phyloP scores from a whole-genome alignment of 805 yeast genomes.

The Metschnikowia baotianmanensis region DNA sequence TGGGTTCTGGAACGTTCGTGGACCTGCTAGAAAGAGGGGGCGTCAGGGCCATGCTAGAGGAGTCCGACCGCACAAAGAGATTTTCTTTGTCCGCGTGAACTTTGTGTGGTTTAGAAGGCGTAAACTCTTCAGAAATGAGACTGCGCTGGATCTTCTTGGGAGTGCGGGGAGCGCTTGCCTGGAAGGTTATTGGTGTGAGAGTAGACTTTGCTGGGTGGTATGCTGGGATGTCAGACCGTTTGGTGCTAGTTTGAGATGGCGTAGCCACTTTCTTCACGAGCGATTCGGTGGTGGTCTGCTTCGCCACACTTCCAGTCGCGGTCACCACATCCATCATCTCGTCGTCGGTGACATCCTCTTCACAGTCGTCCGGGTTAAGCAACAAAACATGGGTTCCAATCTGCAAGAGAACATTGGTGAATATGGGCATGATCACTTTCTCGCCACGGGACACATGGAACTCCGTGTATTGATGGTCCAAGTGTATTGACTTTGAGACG shows the following conservation, averaged over 20 bases:
- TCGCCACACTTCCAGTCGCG: no score
- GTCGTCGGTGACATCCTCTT: conserved; percentile 46
- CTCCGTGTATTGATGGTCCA: conserved; percentile 46
- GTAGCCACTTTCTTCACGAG: not conserved
- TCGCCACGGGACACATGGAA: conserved; percentile 62
- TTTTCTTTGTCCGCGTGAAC: conserved; percentile 6
- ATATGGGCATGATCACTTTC: conserved; percentile 59
- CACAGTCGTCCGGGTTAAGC: conserved; percentile 46
- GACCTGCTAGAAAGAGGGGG: conserved; percentile 30
- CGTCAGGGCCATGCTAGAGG: conserved; percentile 11
- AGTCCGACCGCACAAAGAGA: not conserved
- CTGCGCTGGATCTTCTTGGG: conserved; percentile 4
- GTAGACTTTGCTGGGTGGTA: not conserved
- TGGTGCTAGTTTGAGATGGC: not conserved
- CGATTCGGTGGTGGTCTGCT: no score
- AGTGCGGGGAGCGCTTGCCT: conserved; percentile 2
- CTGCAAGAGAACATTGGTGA: conserved; percentile 62
- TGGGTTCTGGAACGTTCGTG: conserved; percentile 19
- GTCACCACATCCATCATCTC: conserved; percentile 24
- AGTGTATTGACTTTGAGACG: conserved; percentile 36
- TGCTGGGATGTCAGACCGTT: not conserved
- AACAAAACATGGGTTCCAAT: conserved; percentile 64
- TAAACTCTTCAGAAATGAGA: conserved; percentile 4
- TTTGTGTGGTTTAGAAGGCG: conserved; percentile 10
- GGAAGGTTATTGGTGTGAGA: conserved; percentile 8